phyloP scores from a whole-genome alignment of 140 eudicot genomes.

The Anethum foeniculum region DNA sequence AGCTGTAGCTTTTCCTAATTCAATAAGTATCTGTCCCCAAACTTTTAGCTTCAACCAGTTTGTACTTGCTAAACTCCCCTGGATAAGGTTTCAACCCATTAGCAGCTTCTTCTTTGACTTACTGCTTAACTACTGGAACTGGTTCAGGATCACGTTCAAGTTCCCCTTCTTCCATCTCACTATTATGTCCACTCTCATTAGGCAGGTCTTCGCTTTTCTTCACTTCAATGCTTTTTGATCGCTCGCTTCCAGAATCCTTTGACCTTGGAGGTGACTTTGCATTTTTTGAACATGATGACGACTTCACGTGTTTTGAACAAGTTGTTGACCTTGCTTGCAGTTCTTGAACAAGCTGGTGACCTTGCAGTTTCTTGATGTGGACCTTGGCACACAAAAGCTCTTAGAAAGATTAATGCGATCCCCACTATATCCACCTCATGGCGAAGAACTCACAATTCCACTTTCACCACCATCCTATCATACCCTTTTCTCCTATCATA shows the following conservation, averaged over 20 bases:
- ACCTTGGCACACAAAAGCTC: conserved; percentile 74
- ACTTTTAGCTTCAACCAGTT: conserved; percentile 19
- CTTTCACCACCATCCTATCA: conserved; percentile 66
- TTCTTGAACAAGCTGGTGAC: conserved; percentile 60
- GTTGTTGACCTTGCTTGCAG: conserved; percentile 54
- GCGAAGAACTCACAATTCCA: conserved; percentile 57
- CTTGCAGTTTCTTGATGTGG: conserved; percentile 49
- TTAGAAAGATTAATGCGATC: conserved; percentile 75
- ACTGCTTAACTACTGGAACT: conserved; percentile 20
- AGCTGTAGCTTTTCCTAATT: conserved; percentile 23
- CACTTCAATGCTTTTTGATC: conserved; percentile 39
- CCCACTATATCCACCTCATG: conserved; percentile 55
- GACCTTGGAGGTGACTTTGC: conserved; percentile 49
- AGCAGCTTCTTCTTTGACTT: conserved; percentile 26
- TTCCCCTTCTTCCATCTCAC: conserved; percentile 95
- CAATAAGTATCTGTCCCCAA: conserved; percentile 19
- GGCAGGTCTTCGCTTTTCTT: conserved; percentile 43
- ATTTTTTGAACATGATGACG: conserved; percentile 58
- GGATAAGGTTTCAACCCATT: conserved; percentile 7
- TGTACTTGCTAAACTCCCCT: conserved; percentile 11
- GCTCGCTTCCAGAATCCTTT: conserved; percentile 82
- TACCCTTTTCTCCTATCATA: conserved; percentile 69
- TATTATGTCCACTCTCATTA: conserved; percentile 55
- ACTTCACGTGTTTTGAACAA: conserved; percentile 33
- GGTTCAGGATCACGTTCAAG: conserved; percentile 74